Percentiles rank a stretch among this genome's conserved stretches.
Conservation (phyloP, 2,329 filamentous ascomycete genomes). For the Trichoderma aggressivum region DNA sequence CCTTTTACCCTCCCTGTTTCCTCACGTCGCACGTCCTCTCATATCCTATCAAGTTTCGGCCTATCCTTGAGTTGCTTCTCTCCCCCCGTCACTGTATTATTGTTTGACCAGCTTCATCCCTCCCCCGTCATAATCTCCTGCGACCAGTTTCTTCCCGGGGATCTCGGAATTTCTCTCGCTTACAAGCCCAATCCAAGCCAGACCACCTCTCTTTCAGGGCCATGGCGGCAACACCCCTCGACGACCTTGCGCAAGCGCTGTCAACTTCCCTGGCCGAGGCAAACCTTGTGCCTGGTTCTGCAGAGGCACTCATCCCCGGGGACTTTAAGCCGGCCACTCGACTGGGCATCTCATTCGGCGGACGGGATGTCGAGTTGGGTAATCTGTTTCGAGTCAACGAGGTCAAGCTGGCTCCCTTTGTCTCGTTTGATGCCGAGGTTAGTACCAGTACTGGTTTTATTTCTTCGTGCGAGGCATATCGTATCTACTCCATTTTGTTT, state of each 20-base stretch:
- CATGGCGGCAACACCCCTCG: constrained; percentile 13
- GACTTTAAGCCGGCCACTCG: constrained; percentile 41
- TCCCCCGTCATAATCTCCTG: background rate
- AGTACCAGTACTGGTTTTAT: background rate
- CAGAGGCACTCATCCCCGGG: constrained; percentile 39
- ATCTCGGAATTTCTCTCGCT: background rate
- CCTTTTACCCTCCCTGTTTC: background rate
- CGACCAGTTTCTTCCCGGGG: background rate
- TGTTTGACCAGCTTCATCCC: too few species aligned
- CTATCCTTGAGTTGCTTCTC: background rate
- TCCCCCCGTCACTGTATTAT: background rate
- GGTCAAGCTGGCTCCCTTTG: constrained; percentile 35
- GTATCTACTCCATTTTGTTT: background rate
- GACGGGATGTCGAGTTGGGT: constrained; percentile 34
- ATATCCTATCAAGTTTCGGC: background rate
- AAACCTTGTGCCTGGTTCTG: constrained; percentile 40
- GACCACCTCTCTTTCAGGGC: background rate
- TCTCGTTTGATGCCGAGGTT: constrained; percentile 37
- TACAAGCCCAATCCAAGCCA: background rate
- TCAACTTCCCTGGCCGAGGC: constrained; percentile 35
- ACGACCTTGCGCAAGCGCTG: constrained; percentile 24
- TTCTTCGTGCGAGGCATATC: background rate
- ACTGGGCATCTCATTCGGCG: constrained; percentile 37
- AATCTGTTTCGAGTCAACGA: constrained; percentile 41
- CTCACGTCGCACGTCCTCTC: background rate